Conservation (phyloP, 805 yeast species). For the Teunomyces atbi region DNA sequence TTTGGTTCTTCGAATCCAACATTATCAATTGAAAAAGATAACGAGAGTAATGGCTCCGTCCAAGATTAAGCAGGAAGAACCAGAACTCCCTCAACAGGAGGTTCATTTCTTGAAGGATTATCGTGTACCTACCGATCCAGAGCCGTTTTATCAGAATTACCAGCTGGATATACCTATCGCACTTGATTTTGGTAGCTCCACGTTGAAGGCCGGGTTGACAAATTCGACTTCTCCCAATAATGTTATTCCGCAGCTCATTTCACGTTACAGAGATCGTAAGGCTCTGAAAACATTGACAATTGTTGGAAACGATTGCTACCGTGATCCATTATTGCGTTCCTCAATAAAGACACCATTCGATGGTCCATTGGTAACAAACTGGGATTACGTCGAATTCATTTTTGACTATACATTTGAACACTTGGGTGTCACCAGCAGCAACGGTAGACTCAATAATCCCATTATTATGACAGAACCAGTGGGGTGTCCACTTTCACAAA, state of each 20-base stretch:
- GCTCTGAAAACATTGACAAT: constrained; percentile 59
- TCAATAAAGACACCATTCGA: constrained; percentile 81
- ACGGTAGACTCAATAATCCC: constrained; percentile 68
- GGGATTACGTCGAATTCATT: constrained; percentile 85
- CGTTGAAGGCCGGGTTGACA: constrained; percentile 59
- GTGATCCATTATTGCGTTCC: constrained; percentile 68
- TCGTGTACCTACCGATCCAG: constrained; percentile 34
- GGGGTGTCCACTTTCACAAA: constrained; percentile 67
- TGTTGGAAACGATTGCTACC: constrained; percentile 77
- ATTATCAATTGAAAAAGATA: background rate
- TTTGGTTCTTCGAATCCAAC: background rate
- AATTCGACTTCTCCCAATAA: constrained; percentile 49
- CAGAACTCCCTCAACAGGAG: constrained; percentile 40
- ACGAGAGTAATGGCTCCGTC: constrained; percentile 9
- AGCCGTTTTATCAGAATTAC: constrained; percentile 51
- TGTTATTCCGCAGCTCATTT: constrained; percentile 63
- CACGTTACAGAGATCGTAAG: constrained; percentile 79
- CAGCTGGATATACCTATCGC: constrained; percentile 70
- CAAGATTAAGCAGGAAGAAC: constrained; percentile 9
- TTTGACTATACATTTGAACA: constrained; percentile 83
- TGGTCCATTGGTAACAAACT: constrained; percentile 81
- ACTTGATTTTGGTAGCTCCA: constrained; percentile 76
- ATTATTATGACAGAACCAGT: constrained; percentile 76
- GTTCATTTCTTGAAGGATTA: constrained; percentile 44
- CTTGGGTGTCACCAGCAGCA: constrained; percentile 54